phyloP scores from a whole-genome alignment of 2,329 filamentous ascomycete species.

The Colletotrichum tabaci region DNA sequence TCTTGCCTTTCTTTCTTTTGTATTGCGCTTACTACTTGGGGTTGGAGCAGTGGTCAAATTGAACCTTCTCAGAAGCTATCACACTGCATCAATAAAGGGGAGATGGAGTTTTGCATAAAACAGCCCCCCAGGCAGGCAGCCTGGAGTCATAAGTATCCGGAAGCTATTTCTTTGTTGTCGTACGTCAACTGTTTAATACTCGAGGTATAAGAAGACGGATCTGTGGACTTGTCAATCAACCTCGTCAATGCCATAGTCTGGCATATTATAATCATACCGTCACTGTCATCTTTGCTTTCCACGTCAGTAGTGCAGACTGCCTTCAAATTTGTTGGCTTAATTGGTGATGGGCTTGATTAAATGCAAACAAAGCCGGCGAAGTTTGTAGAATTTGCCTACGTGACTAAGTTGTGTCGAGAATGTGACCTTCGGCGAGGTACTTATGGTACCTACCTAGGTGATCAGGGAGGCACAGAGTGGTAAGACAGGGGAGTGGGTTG shows the following conservation, averaged over 20 bases:
- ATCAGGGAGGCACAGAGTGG: no score
- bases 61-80: neutral
- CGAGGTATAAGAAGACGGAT: slow-evolving; percentile 5
- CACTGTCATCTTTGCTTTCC: neutral
- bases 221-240: neutral
- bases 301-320: no score
- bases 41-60: slow-evolving; percentile 32
- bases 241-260: neutral
- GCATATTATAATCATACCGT: neutral
- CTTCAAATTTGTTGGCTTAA: no score
- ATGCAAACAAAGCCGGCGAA: neutral
- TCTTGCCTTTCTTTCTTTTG: slow-evolving; percentile 28
- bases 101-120: slow-evolving; percentile 32
- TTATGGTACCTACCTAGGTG: no score
- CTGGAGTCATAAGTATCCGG: slow-evolving; percentile 7
- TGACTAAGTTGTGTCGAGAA: slow-evolving; percentile 9
- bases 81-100: slow-evolving; percentile 20
- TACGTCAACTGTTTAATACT: slow-evolving; percentile 18
- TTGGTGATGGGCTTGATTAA: neutral
- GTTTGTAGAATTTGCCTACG: neutral
- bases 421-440: no score
- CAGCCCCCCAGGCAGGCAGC: slow-evolving; percentile 14
- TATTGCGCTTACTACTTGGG: slow-evolving; percentile 6
- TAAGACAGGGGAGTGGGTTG: neutral
- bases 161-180: slow-evolving; percentile 18